A percentile compares a stretch with the other conserved stretches of the same genome.
phyloP scores from a whole-genome alignment of 805 yeast species.

The Saccharomycopsis lassenensis region DNA sequence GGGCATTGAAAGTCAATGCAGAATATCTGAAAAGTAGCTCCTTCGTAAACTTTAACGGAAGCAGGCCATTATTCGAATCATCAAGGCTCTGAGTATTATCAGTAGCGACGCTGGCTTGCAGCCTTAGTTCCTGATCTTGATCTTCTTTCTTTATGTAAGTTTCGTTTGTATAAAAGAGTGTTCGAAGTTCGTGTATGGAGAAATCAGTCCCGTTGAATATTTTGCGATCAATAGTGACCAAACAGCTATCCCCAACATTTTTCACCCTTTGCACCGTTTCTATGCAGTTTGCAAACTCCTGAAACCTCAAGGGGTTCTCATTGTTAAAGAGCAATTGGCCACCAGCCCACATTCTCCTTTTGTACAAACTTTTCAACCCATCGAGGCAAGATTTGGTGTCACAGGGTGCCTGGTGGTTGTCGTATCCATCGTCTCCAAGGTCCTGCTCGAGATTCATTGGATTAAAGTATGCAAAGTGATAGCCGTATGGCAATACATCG shows the following conservation, averaged over 20 bases:
- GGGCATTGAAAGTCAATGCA: constrained; percentile 73
- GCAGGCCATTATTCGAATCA: too few relatives aligned
- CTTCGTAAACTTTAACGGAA: constrained; percentile 28
- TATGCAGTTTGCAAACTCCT: constrained; percentile 33
- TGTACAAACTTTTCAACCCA: constrained; percentile 25
- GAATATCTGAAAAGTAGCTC: constrained; percentile 51
- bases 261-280: constrained; percentile 42
- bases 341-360: constrained; percentile 69
- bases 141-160: background rate
- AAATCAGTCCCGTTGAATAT: constrained; percentile 26
- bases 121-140: background rate
- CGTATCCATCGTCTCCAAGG: constrained; percentile 70
- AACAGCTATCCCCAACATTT: constrained; percentile 27
- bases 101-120: too few relatives aligned
- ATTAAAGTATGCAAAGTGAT: constrained; percentile 58
- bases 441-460: constrained; percentile 38
- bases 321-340: constrained; percentile 43
- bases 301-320: constrained; percentile 26
- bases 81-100: constrained; percentile 16
- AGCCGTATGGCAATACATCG: constrained; percentile 35
- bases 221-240: constrained; percentile 46
- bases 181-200: constrained; percentile 41
- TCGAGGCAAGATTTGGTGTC: constrained; percentile 8
- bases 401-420: constrained; percentile 61
- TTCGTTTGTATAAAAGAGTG: constrained; percentile 51